Evolutionary conservation across 2,329 filamentous ascomycete species (phyloP).

Genomic region (Sordariomycetes sp.): DNA sequence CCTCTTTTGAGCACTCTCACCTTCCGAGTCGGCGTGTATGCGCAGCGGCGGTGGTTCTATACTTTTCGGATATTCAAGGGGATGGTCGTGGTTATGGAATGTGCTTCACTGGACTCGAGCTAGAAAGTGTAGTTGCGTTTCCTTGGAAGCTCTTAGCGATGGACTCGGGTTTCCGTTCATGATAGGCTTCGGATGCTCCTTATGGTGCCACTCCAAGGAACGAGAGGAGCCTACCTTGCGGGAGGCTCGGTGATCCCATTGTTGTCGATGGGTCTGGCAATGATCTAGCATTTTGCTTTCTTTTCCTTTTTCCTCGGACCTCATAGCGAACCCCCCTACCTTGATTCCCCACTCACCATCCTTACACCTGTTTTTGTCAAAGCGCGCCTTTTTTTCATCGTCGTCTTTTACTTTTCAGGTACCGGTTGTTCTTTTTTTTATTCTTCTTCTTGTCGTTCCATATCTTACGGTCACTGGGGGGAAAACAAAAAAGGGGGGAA

Average conservation of each 20-base stretch:
- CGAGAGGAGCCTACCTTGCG: background rate
- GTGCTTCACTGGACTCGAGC: background rate
- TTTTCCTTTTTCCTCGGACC: background rate
- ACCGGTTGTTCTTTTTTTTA: background rate
- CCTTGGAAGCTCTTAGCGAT: background rate
- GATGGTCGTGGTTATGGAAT: background rate
- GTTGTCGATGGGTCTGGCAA: background rate
- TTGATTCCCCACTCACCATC: background rate
- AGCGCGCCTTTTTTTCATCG: background rate
- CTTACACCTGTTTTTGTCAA: background rate
- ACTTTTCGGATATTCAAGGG: background rate
- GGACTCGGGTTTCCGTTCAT: background rate
- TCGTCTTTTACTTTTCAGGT: background rate
- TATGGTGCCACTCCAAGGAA: background rate
- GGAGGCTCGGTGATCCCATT: background rate
- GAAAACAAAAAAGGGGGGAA: background rate
- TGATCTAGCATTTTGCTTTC: background rate
- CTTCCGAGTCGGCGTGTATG: background rate
- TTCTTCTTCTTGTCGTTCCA: background rate
- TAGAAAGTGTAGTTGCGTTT: background rate
- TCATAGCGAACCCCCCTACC: background rate
- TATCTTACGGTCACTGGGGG: background rate
- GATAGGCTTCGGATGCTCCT: background rate
- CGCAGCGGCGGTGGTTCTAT: background rate
- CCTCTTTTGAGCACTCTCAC: background rate